These are phyloP conservation scores for Fusarium sp. DNA, from an alignment of 2,329 filamentous ascomycete species.

Conservation along the genomic window DNA sequence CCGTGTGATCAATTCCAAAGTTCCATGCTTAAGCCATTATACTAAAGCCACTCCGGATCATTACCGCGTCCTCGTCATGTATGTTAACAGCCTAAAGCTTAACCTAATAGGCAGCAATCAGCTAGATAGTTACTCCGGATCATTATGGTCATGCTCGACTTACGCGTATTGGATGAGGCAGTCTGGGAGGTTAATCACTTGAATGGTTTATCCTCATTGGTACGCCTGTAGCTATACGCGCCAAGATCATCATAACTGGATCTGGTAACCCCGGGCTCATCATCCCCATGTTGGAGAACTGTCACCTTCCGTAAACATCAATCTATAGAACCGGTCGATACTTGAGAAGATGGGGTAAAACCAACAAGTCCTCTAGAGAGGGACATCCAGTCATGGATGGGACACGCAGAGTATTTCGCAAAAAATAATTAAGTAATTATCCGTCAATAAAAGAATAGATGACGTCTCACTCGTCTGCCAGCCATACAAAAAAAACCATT, in stretches of 20 bases:
- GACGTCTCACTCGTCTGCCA: neutral
- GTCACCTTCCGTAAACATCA: neutral
- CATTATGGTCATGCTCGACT: neutral
- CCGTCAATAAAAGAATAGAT: accelerated
- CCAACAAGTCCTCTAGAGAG: neutral
- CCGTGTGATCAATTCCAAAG: neutral
- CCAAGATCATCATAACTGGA: neutral
- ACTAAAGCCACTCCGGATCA: neutral
- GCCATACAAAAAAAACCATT: accelerated
- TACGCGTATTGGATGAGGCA: neutral
- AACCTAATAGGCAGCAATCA: neutral
- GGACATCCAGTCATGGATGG: too few species aligned
- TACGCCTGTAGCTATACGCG: neutral
- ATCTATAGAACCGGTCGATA: accelerated
- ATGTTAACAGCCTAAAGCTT: neutral
- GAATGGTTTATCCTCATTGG: neutral
- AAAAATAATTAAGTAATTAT: neutral
- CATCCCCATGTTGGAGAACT: too few species aligned
- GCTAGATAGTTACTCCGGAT: too few species aligned
- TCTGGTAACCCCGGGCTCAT: too few species aligned
- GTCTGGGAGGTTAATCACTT: neutral
- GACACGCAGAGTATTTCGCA: too few species aligned
- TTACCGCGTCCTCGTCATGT: neutral
- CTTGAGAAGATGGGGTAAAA: neutral
- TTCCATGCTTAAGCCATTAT: neutral